Base-by-base conservation (phyloP, 1,139 yeast species). In the Kodamaea alishanica region DNA sequence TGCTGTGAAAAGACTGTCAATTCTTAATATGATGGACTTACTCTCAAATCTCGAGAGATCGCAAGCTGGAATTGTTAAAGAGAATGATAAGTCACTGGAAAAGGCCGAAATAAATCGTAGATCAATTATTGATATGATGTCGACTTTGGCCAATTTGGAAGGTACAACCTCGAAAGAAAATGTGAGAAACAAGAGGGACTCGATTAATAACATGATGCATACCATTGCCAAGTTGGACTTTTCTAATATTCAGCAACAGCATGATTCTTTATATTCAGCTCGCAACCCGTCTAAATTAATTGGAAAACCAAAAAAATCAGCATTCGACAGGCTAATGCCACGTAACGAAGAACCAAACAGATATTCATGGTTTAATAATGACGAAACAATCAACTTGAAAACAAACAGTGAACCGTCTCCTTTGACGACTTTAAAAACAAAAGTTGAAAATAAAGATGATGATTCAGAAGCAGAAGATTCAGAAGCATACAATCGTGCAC, bases 361-460 rank as follows among this genome's bases (percentile, higher is more conserved):
- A 20, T 66, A 69, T 41, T 63, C 73, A 0, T 69, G 74, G 73
- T 54, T 59, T 26, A 56, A 59, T 30, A 63, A 63, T 38, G 72
- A 65, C 26, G 72, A 65, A 31, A 47, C 48, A 8, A 35, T 51
- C 11, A 50, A 44, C 20, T 46, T 57, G 35, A 55, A 44, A 10
- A 37, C 48, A 2, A 25, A 28, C 29, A 26, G 10, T 15, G 20
- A 15, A 15, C 20, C 20, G 4, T 15, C 20, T 4, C 3, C 20
- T 15, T 15, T 15, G 20, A 15, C 3, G 20, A 15, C 20, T 15
- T 15, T 15, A 15, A 15, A 15, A 15, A 15, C n/a, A 20, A 39
- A 41, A 27, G 32, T 28, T 25, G 49, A 44, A 3, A 28, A 32
- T 6, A 36, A 33, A 37, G 47, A 43, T 33, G 46, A 46, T 20